phyloP scores from a whole-genome alignment of 345 rosid species.

The Arabis hirsuta region DNA sequence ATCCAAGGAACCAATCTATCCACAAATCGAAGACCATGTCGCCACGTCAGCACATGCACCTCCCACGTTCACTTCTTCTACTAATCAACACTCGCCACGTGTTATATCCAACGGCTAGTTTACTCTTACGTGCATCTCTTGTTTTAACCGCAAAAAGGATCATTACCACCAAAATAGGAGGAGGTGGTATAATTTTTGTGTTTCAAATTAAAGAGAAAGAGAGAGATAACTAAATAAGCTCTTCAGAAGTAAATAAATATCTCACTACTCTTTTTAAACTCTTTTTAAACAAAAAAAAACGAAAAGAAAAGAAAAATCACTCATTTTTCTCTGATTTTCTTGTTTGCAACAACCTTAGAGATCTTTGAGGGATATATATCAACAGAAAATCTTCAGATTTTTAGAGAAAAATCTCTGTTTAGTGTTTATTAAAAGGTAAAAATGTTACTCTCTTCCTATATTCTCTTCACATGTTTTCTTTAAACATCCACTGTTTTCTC shows the following conservation, averaged over 20 bases:
- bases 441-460: not conserved
- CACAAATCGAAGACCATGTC: slow-evolving; percentile 2
- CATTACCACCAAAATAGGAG: not conserved
- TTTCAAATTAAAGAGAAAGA: not conserved
- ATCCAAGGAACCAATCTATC: slow-evolving; percentile 20
- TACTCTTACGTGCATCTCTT: no score
- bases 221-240: not conserved
- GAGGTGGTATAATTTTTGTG: not conserved
- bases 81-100: slow-evolving; percentile 42
- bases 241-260: not conserved
- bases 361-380: not conserved
- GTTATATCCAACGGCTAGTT: slow-evolving; percentile 33
- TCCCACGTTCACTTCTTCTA: not conserved
- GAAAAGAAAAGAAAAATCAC: not conserved
- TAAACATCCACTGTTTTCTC: slow-evolving; percentile 26
- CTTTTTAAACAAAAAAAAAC: not conserved
- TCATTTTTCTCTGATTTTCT: not conserved
- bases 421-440: not conserved
- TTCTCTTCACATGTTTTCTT: slow-evolving; percentile 28
- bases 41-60: slow-evolving; percentile 45
- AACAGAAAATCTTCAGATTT: slow-evolving; percentile 14
- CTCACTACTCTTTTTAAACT: not conserved
- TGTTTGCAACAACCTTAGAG: not conserved
- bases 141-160: slow-evolving; percentile 17
- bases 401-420: not conserved